These are phyloP conservation scores for Panus rudis DNA, from an alignment of 768 basidiomycete species.

Conservation along the genomic window DNA sequence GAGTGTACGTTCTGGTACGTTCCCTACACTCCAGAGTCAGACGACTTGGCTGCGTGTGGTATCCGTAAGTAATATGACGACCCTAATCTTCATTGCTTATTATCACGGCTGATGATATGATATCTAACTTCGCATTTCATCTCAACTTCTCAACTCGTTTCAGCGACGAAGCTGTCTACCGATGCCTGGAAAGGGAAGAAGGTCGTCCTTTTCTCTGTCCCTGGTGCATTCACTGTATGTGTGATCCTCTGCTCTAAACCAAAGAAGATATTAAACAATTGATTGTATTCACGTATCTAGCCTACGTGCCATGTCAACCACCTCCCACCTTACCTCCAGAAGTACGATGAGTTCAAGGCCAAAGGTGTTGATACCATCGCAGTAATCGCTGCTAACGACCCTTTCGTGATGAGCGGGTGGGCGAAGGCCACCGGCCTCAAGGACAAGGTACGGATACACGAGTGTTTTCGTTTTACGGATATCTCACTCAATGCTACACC, in stretches of 20 bases:
- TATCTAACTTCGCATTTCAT: background rate
- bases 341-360: conserved; percentile 62
- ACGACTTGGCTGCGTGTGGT: conserved; percentile 57
- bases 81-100: background rate
- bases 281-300: conserved; percentile 11
- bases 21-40: conserved; percentile 56
- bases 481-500: no score
- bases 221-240: conserved; percentile 74
- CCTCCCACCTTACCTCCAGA: conserved; percentile 52
- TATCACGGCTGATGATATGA: background rate
- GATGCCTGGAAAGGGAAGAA: conserved; percentile 76
- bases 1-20: conserved; percentile 42
- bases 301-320: conserved; percentile 34
- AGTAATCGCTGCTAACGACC: conserved; percentile 74
- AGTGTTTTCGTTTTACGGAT: background rate
- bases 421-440: conserved; percentile 31
- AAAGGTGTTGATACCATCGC: conserved; percentile 72
- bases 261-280: background rate
- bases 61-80: conserved; percentile 43
- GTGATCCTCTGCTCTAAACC: background rate
- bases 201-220: conserved; percentile 71
- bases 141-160: background rate
- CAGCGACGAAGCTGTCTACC: conserved; percentile 49
- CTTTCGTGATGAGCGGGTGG: conserved; percentile 56
- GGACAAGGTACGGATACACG: conserved; percentile 53